Base-by-base conservation (phyloP, 169 alveolate species). In the Eimeria praecox region DNA sequence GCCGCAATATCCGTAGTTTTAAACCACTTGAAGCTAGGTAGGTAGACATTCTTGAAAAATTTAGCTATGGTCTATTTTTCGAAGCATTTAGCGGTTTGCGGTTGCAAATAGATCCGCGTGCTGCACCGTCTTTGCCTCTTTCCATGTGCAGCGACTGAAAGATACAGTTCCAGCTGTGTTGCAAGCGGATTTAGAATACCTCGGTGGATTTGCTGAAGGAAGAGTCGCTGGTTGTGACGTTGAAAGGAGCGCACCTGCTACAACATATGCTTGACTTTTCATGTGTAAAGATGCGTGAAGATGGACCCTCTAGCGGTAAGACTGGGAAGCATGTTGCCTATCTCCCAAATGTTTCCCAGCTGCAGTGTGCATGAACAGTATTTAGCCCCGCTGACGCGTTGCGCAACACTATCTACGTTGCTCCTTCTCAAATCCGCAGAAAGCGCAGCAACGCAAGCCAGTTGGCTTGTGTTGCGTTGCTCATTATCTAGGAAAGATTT, bases 201-300 rank as follows among this genome's bases (percentile, higher is more conserved):
- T 35, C 33, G 40, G 14, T 35, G 49, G 2, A 14, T 71, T 33
- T 27, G 52, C 27, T 12, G 10, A 38, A 71, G 82, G 82, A 49
- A 38, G 82, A 5, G 9, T 18, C n/a, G 4, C 30, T 38, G 82
- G 52, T 38, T 16, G 82, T n/a, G 30, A 30, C 82, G 52, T 18
- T 71, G 33, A 16, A 3, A 38, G 52, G 82, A 71, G 4, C 49
- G 33, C 52, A 18, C 52, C 52, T 35, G 82, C 30, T 33, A 30
- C 52, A 38, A 38, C 82, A 33, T 10, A 71, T 71, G 52, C 82
- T 38, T 33, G 52, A 35, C n/a, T 3, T 71, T 12, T 71, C 20
- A 30, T 71, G 52, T 71, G 82, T 71, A 30, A 71, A 35, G 82
- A 71, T 38, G 82, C 52, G 82, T 71, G 1, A 71, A 33, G 82